Percentiles rank a stretch among this genome's conserved stretches.
Evolutionary conservation across 768 basidiomycete species (phyloP).

Genomic region (Inosperma sp.): DNA sequence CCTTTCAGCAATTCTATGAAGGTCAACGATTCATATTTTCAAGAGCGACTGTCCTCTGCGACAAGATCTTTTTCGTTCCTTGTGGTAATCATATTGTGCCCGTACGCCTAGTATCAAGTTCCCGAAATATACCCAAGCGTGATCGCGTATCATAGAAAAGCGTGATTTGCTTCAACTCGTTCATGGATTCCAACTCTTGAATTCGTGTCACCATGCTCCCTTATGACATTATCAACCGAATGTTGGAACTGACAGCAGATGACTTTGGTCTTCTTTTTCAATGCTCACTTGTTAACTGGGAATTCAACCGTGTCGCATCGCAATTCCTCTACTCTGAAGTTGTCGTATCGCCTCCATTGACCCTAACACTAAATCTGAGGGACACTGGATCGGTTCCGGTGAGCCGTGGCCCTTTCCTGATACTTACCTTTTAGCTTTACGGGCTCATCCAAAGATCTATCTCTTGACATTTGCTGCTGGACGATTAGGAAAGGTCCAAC

Average conservation of each 20-base stretch:
- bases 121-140: no score
- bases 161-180: no score
- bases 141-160: neutral
- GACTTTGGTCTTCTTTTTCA: conserved; percentile 33
- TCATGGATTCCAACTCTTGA: neutral
- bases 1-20: no score
- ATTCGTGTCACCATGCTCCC: neutral
- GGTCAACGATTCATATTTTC: no score
- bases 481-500: conserved; percentile 31
- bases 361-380: conserved; percentile 32
- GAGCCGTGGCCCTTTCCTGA: conserved; percentile 18
- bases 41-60: no score
- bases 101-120: no score
- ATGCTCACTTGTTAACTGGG: conserved; percentile 43
- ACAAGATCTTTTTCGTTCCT: no score
- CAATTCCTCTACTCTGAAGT: conserved; percentile 43
- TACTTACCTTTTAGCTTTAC: neutral
- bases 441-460: neutral
- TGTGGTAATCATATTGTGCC: no score
- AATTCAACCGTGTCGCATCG: conserved; percentile 43
- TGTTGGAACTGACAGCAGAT: conserved; percentile 4
- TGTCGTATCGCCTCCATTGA: conserved; percentile 36
- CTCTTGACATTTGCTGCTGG: conserved; percentile 1
- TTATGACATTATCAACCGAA: conserved; percentile 1
- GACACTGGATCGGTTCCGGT: conserved; percentile 33